Conservation (phyloP, 257 asterid species). For the Anisodus acutangulus region DNA sequence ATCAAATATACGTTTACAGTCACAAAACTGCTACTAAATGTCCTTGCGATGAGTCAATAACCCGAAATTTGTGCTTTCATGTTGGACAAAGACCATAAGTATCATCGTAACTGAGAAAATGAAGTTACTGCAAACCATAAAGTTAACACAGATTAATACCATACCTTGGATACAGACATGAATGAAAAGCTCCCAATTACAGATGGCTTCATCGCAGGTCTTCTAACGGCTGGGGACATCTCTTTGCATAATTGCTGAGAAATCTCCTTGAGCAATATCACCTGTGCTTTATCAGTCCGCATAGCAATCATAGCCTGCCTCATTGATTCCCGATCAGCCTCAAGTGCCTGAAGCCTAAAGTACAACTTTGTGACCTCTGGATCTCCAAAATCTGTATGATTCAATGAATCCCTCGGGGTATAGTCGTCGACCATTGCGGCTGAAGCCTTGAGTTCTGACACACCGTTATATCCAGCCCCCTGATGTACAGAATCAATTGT, state of each 20-base stretch:
- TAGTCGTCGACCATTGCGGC: slow-evolving; percentile 51
- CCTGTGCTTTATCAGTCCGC: slow-evolving; percentile 92
- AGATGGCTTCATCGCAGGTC: slow-evolving; percentile 61
- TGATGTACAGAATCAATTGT: slow-evolving; percentile 84
- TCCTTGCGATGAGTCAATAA: not conserved
- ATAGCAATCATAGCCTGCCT: slow-evolving; percentile 85
- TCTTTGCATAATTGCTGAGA: slow-evolving; percentile 87
- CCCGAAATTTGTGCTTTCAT: not conserved
- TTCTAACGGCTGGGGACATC: slow-evolving; percentile 62
- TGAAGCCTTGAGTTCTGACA: slow-evolving; percentile 57
- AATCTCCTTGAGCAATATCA: slow-evolving; percentile 86
- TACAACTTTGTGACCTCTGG: slow-evolving; percentile 84
- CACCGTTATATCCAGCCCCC: slow-evolving; percentile 49
- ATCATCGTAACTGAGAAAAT: slow-evolving; percentile 59
- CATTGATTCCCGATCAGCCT: slow-evolving; percentile 98
- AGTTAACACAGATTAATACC: slow-evolving; percentile 14
- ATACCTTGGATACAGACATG: slow-evolving; percentile 78
- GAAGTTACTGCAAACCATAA: not conserved
- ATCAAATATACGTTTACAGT: not conserved
- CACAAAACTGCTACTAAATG: slow-evolving; percentile 3
- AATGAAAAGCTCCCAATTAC: slow-evolving; percentile 53
- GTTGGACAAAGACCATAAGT: slow-evolving; percentile 17
- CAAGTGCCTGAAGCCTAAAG: slow-evolving; percentile 90
- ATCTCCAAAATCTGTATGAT: slow-evolving; percentile 54
- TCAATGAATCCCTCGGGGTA: slow-evolving; percentile 63